These are phyloP conservation scores for Daldinia caldariorum DNA, from an alignment of 495 filamentous ascomycete species.

Conservation along the genomic window DNA sequence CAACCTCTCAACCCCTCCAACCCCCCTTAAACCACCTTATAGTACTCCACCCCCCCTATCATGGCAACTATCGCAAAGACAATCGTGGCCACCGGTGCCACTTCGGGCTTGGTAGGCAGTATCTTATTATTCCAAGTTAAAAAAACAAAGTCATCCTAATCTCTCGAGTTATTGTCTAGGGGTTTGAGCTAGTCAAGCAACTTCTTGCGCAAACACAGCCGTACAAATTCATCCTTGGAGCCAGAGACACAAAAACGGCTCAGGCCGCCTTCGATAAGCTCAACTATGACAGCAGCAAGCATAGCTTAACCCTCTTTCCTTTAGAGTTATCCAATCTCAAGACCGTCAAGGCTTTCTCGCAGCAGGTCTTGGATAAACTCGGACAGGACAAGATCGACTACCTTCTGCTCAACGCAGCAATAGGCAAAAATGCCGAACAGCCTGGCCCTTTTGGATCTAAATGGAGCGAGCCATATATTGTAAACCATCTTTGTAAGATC, in stretches of 20 bases:
- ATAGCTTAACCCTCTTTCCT: slow-evolving; percentile 54
- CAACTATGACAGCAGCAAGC: slow-evolving; percentile 46
- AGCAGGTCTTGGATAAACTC: slow-evolving; percentile 48
- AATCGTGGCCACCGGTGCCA: slow-evolving; percentile 56
- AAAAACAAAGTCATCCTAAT: slow-evolving; percentile 10
- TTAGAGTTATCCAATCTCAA: slow-evolving; percentile 53
- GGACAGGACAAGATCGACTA: slow-evolving; percentile 54
- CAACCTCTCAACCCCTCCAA: background rate
- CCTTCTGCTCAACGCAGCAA: slow-evolving; percentile 55
- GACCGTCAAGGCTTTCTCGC: slow-evolving; percentile 51
- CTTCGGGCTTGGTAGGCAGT: slow-evolving; percentile 55
- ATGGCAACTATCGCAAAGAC: slow-evolving; percentile 55
- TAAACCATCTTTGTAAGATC: slow-evolving; percentile 57
- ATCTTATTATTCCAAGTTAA: background rate
- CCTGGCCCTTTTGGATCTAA: slow-evolving; percentile 49
- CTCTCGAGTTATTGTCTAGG: slow-evolving; percentile 39
- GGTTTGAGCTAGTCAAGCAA: slow-evolving; percentile 57
- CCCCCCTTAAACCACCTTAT: background rate
- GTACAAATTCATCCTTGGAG: slow-evolving; percentile 58
- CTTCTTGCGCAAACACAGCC: slow-evolving; percentile 52
- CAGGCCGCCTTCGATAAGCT: slow-evolving; percentile 51
- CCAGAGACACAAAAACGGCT: slow-evolving; percentile 50
- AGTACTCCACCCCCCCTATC: background rate
- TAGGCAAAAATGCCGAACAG: slow-evolving; percentile 33
- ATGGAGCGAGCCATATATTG: slow-evolving; percentile 53